Percentiles rank a stretch among this genome's conserved stretches.
Evolutionary conservation across 2,329 filamentous ascomycete species (phyloP).

Genomic region (Talaromyces funiculosus): DNA sequence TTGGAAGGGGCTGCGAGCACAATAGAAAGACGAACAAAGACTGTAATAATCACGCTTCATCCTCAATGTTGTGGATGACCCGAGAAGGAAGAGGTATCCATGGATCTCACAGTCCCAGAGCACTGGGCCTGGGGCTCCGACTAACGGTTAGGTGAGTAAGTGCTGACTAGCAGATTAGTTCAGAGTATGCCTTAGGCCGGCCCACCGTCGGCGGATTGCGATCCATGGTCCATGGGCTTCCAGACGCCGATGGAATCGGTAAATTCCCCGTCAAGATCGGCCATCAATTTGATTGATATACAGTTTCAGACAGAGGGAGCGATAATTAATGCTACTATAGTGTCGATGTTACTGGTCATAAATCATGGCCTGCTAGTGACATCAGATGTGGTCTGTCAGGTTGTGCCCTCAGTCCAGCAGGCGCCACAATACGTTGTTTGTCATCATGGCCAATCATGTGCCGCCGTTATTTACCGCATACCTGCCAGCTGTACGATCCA

Average conservation of each 20-base stretch:
- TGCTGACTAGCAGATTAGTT: not conserved
- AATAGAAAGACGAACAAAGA: not conserved
- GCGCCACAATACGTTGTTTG: not conserved
- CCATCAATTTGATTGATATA: not conserved
- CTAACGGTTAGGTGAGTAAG: not conserved
- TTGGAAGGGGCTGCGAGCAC: not conserved
- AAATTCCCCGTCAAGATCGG: not conserved
- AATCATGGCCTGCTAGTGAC: not conserved
- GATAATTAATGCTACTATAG: not conserved
- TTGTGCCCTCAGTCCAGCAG: not conserved
- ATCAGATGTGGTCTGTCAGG: not conserved
- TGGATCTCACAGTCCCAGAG: not conserved
- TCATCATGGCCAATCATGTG: not conserved
- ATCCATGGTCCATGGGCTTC: constrained; percentile 13
- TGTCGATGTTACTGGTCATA: not conserved
- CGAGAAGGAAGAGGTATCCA: not conserved
- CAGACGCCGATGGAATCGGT: constrained; percentile 10
- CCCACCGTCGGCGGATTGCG: constrained; percentile 5
- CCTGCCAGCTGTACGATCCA: not conserved
- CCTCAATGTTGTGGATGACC: not conserved
- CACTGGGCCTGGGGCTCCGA: not conserved
- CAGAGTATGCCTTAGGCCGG: not conserved
- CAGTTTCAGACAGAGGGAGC: no score
- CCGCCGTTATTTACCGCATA: not conserved
- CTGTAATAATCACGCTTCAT: no score